A percentile compares a stretch with the other conserved stretches of the same genome.
These are phyloP conservation scores for Coniochaeta sp. DNA, from an alignment of 2,329 filamentous ascomycete genomes.

Conservation along the genomic window DNA sequence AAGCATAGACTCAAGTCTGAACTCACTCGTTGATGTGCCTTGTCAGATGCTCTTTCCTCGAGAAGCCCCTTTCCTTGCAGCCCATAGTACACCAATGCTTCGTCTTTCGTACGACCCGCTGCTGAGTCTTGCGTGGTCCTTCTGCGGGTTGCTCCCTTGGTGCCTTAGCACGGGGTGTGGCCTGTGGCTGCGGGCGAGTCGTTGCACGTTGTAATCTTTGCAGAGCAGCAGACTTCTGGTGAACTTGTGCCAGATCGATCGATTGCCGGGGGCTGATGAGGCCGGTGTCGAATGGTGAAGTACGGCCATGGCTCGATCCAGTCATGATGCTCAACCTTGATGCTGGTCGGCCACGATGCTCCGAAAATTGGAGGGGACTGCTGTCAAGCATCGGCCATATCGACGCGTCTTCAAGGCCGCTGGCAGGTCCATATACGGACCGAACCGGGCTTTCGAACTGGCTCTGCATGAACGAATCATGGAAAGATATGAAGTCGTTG, in stretches of 20 bases:
- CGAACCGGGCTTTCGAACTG: background rate
- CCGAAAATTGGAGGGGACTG: conserved; percentile 13
- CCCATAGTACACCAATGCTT: conserved; percentile 30
- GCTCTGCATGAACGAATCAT: conserved; percentile 3
- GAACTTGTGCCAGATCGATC: conserved; percentile 26
- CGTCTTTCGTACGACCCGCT: conserved; percentile 15
- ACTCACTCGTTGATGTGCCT: conserved; percentile 45
- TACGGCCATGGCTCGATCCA: conserved; percentile 8
- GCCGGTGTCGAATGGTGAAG: conserved; percentile 5
- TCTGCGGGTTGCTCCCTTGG: background rate
- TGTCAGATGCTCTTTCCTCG: conserved; percentile 48
- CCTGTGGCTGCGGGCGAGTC: conserved; percentile 7
- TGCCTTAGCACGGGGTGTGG: conserved; percentile 1
- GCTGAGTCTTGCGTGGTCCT: background rate
- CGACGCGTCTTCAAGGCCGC: conserved; percentile 6
- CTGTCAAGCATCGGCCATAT: conserved; percentile 3
- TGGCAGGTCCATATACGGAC: background rate
- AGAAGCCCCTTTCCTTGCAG: conserved; percentile 33
- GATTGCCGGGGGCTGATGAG: conserved; percentile 17
- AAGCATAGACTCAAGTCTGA: conserved; percentile 8
- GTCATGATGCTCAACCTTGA: background rate
- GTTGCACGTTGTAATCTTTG: conserved; percentile 22
- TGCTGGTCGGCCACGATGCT: conserved; percentile 4
- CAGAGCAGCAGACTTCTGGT: conserved; percentile 35
- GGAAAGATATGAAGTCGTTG: conserved; percentile 9